Evolutionary conservation across 179 eudicot species (phyloP).

Genomic region (Corrigiola litoralis): DNA sequence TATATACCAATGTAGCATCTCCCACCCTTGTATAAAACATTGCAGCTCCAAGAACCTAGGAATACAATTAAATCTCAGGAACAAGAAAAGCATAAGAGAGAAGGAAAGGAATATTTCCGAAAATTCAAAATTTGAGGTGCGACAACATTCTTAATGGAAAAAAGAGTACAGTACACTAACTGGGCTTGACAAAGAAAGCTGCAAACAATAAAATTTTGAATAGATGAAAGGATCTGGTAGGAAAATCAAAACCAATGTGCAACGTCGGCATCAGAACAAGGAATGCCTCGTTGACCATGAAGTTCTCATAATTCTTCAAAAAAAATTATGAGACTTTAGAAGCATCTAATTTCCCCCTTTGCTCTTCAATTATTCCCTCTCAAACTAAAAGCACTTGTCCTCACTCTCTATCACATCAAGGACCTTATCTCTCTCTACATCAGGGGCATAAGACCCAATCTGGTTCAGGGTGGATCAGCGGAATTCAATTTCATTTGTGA

Average conservation of each 20-base stretch:
- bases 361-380: no score
- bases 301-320: neutral
- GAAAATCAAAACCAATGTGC: neutral
- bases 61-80: neutral
- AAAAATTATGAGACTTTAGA: neutral
- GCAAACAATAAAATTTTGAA: no score
- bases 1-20: conserved; percentile 70
- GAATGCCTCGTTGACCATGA: neutral
- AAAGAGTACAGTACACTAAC: no score
- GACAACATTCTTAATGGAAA: no score
- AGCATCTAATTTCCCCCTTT: no score
- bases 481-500: no score
- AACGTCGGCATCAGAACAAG: neutral
- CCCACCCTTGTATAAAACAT: conserved; percentile 93
- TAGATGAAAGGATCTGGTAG: neutral
- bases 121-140: neutral
- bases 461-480: no score
- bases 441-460: no score
- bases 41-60: conserved; percentile 91
- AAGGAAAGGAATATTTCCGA: neutral
- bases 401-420: no score
- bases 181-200: no score
- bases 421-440: no score
- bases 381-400: no score
- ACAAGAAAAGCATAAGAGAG: neutral